phyloP scores from a whole-genome alignment of 768 basidiomycete genomes.

The Russula sp. region DNA sequence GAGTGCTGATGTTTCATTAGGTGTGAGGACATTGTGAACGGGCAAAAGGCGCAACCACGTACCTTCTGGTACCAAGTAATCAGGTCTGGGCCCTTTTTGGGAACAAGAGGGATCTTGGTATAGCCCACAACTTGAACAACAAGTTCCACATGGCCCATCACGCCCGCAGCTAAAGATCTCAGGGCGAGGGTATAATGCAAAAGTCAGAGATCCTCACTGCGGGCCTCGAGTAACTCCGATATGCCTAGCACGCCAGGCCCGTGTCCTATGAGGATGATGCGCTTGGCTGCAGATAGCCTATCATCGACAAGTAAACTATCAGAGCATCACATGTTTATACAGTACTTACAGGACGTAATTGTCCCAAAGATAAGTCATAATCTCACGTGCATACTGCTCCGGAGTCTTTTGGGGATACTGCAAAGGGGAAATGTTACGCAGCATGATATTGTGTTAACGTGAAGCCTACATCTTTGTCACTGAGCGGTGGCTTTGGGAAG shows the following conservation, averaged over 20 bases:
- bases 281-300: constrained; percentile 69
- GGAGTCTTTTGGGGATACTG: constrained; percentile 30
- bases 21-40: not conserved
- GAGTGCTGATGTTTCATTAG: constrained; percentile 56
- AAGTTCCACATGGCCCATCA: constrained; percentile 41
- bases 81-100: constrained; percentile 24
- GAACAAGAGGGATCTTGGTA: constrained; percentile 29
- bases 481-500: constrained; percentile 46
- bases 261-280: constrained; percentile 82
- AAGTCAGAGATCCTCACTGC: constrained; percentile 50
- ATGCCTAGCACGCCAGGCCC: constrained; percentile 78
- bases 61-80: constrained; percentile 70
- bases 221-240: constrained; percentile 65
- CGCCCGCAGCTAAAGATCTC: constrained; percentile 45
- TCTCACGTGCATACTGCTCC: constrained; percentile 47
- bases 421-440: not conserved
- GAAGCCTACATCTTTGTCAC: constrained; percentile 25
- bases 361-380: constrained; percentile 90
- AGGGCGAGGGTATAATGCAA: constrained; percentile 2
- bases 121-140: constrained; percentile 31
- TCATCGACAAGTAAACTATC: not conserved
- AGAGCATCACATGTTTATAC: not conserved
- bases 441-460: not conserved
- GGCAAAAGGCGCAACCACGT: constrained; percentile 25
- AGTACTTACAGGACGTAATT: constrained; percentile 80